Percentiles rank a stretch among this genome's conserved stretches.
These are phyloP conservation scores for Pseudocercospora pini-densiflorae DNA, from an alignment of 2,329 filamentous ascomycete species.

Conservation along the genomic window DNA sequence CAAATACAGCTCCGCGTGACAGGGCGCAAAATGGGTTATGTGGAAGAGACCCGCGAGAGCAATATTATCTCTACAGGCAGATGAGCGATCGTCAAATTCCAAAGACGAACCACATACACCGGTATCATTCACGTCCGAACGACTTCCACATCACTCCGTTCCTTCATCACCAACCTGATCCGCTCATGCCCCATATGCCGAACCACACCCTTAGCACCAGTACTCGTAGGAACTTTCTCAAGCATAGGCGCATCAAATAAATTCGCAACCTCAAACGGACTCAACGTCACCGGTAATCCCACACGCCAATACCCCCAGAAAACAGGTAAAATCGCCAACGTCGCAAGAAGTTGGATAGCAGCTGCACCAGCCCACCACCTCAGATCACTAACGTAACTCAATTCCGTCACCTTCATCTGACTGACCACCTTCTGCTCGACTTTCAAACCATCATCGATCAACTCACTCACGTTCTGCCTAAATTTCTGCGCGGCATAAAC, in stretches of 20 bases:
- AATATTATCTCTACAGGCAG: neutral
- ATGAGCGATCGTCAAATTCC: neutral
- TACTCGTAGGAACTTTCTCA: neutral
- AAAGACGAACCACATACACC: neutral
- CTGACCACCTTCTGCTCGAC: no score
- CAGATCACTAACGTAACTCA: no score
- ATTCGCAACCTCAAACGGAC: neutral
- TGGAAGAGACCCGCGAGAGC: constrained; percentile 11
- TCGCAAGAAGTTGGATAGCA: no score
- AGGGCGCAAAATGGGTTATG: constrained; percentile 9
- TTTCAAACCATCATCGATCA: no score
- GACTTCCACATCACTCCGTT: neutral
- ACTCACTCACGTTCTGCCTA: no score
- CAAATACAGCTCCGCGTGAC: constrained; percentile 7
- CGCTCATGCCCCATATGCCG: neutral
- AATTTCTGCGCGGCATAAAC: no score
- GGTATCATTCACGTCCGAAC: neutral
- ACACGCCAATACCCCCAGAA: no score
- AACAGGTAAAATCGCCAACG: no score
- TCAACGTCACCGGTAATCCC: no score
- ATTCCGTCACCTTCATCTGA: no score
- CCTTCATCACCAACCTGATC: neutral
- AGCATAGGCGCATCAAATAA: neutral
- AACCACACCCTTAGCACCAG: neutral
- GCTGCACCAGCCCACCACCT: no score